Evolutionary conservation across 225 moss, liverwort and hornwort genomes (phyloP).

Genomic region (Polytrichum formosum): DNA sequence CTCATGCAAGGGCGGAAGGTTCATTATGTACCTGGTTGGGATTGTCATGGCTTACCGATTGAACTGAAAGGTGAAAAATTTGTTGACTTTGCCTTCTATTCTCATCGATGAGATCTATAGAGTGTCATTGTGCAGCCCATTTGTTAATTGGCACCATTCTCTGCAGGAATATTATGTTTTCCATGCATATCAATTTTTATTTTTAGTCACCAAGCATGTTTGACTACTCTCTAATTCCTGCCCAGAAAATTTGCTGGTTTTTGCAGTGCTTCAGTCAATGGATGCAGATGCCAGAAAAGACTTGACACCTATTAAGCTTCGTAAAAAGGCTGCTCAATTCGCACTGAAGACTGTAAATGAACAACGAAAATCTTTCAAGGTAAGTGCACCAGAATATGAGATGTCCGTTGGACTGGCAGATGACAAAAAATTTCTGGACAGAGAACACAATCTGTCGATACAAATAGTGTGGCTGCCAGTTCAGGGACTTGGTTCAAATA

Average conservation of each 20-base stretch:
- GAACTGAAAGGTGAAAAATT: conserved; percentile 74
- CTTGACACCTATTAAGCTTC: conserved; percentile 90
- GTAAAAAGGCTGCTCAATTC: conserved; percentile 96
- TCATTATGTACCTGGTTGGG: conserved; percentile 93
- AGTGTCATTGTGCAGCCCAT: too few relatives aligned
- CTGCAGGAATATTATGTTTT: too few relatives aligned
- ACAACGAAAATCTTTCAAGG: conserved; percentile 94
- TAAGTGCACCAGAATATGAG: conserved; percentile 8
- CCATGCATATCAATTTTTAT: too few relatives aligned
- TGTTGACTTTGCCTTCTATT: too few relatives aligned
- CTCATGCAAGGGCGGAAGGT: conserved; percentile 95
- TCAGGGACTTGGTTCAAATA: too few relatives aligned
- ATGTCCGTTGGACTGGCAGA: background rate
- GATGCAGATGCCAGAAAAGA: conserved; percentile 81
- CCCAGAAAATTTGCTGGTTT: conserved; percentile 4
- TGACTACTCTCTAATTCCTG: background rate
- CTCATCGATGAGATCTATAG: too few relatives aligned
- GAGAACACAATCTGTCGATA: background rate
- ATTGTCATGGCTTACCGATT: conserved; percentile 97
- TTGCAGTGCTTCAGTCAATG: conserved; percentile 97
- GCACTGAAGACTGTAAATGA: conserved; percentile 91
- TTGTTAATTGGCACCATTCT: too few relatives aligned
- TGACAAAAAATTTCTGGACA: background rate
- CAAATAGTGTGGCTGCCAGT: too few relatives aligned
- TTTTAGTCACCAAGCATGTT: background rate